Evolutionary conservation across 2,329 filamentous ascomycete species (phyloP).

Genomic region (Fusarium fujikuroi): DNA sequence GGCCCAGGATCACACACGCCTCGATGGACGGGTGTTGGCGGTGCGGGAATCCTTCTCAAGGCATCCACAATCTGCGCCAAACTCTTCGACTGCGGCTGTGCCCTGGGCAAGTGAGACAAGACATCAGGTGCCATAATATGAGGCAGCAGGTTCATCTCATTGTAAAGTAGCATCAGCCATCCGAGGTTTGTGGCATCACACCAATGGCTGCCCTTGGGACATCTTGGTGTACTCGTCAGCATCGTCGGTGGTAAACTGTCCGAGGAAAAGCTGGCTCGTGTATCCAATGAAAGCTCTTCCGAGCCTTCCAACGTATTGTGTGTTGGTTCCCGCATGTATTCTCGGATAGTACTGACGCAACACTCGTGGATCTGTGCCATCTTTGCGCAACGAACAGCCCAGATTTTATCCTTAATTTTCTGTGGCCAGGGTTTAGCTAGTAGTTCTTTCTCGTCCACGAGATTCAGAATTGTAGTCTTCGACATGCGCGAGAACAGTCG

Average conservation of each 20-base stretch:
- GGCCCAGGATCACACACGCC: conserved; percentile 62
- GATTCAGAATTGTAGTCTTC: conserved; percentile 60
- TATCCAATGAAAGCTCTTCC: conserved; percentile 35
- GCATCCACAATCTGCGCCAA: conserved; percentile 58
- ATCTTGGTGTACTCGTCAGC: conserved; percentile 56
- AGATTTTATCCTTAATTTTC: conserved; percentile 60
- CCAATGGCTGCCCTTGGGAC: conserved; percentile 60
- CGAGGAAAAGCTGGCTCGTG: conserved; percentile 34
- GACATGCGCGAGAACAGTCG: conserved; percentile 61
- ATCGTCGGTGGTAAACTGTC: conserved; percentile 30
- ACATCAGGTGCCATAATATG: conserved; percentile 51
- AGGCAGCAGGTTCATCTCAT: conserved; percentile 58
- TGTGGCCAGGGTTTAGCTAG: conserved; percentile 59
- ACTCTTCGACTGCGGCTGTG: conserved; percentile 50
- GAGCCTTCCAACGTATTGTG: conserved; percentile 24
- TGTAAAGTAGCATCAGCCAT: conserved; percentile 64
- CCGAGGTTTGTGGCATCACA: conserved; percentile 65
- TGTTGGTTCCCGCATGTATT: conserved; percentile 55
- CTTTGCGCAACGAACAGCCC: conserved; percentile 60
- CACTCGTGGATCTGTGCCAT: conserved; percentile 61
- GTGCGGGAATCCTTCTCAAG: conserved; percentile 57
- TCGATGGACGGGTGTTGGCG: conserved; percentile 54
- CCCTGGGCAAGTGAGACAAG: conserved; percentile 38
- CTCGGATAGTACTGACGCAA: conserved; percentile 56
- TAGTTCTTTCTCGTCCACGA: conserved; percentile 56